Evolutionary conservation across 768 basidiomycete genomes (phyloP).

Genomic region (Auriscalpium vulgare): DNA sequence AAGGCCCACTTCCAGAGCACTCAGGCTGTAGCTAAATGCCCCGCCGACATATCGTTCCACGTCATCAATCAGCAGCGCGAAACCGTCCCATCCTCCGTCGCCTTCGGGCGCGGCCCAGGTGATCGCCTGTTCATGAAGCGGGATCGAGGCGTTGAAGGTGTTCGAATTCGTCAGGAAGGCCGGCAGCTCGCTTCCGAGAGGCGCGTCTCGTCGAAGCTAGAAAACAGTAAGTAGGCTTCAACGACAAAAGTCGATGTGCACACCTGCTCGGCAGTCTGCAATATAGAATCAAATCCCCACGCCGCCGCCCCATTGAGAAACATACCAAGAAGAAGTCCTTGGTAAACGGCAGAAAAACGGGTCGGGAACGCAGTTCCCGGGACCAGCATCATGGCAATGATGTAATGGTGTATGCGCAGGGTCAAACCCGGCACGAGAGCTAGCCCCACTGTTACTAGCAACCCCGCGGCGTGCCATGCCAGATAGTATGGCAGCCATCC

Average conservation of each 20-base stretch:
- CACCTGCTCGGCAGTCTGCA: constrained; percentile 69
- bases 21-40: constrained; percentile 62
- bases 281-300: constrained; percentile 72
- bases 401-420: constrained; percentile 77
- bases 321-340: constrained; percentile 75
- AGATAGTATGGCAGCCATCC: constrained; percentile 77
- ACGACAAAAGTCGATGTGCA: constrained; percentile 15
- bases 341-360: constrained; percentile 68
- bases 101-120: constrained; percentile 23
- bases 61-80: constrained; percentile 76
- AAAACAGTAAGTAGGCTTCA: neutral
- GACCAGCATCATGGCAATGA: constrained; percentile 64
- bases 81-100: constrained; percentile 59
- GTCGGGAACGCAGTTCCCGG: constrained; percentile 80
- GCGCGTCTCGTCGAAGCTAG: constrained; percentile 67
- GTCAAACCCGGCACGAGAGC: constrained; percentile 60
- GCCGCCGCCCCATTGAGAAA: constrained; percentile 75
- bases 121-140: constrained; percentile 31
- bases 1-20: constrained; percentile 46
- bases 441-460: constrained; percentile 54
- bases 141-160: constrained; percentile 48
- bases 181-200: constrained; percentile 62
- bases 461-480: constrained; percentile 64
- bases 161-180: constrained; percentile 69
- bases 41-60: constrained; percentile 69